Evolutionary conservation across 2,329 filamentous ascomycete species (phyloP).

Genomic region (Sclerotinia spermophila): DNA sequence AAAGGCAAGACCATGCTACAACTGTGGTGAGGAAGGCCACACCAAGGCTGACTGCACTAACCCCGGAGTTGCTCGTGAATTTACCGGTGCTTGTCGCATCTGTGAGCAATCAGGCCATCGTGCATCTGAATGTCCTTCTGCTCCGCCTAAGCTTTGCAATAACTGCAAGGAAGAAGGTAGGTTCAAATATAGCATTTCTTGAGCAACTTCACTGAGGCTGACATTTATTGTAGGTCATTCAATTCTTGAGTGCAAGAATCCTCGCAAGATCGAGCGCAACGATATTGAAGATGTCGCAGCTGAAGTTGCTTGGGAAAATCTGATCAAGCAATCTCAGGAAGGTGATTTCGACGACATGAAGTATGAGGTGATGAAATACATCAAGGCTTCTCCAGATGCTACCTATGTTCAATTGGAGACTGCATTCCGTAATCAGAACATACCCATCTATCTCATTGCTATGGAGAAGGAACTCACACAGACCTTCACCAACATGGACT

Average conservation of each 20-base stretch:
- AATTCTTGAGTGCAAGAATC: slow-evolving; percentile 53
- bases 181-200: slow-evolving; percentile 20
- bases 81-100: slow-evolving; percentile 57
- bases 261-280: slow-evolving; percentile 55
- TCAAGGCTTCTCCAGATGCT: slow-evolving; percentile 55
- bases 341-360: slow-evolving; percentile 62
- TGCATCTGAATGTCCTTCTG: slow-evolving; percentile 59
- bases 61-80: slow-evolving; percentile 44
- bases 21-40: slow-evolving; percentile 64
- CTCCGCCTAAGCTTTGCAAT: slow-evolving; percentile 52
- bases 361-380: slow-evolving; percentile 55
- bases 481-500: slow-evolving; percentile 67
- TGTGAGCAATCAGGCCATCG: slow-evolving; percentile 53
- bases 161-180: slow-evolving; percentile 61
- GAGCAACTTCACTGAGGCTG: background rate
- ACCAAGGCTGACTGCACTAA: slow-evolving; percentile 61
- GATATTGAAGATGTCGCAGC: slow-evolving; percentile 46
- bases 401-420: slow-evolving; percentile 60
- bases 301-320: slow-evolving; percentile 56
- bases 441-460: slow-evolving; percentile 60
- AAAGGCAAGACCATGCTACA: slow-evolving; percentile 38
- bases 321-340: slow-evolving; percentile 50
- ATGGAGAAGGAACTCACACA: slow-evolving; percentile 53
- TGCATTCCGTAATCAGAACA: slow-evolving; percentile 51
- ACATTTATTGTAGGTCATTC: slow-evolving; percentile 48